Evolutionary conservation across 257 asterid species (phyloP).

Genomic region (Rehmannia glutinosa): DNA sequence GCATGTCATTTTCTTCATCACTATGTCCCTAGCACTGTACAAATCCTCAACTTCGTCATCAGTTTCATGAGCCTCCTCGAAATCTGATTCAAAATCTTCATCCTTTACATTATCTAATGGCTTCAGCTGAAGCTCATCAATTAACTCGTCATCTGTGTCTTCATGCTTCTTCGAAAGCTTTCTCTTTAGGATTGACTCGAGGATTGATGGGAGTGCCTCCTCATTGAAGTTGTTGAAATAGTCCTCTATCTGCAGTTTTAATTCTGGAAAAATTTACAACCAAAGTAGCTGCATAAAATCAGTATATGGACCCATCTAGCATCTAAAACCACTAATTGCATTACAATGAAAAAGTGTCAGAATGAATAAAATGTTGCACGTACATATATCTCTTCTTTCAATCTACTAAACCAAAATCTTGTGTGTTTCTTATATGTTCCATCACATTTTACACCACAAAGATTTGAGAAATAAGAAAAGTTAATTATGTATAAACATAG

Average conservation of each 20-base stretch:
- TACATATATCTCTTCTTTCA: background rate
- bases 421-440: background rate
- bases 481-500: background rate
- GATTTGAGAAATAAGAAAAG: background rate
- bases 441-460: too few relatives aligned
- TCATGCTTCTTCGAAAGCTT: slow-evolving; percentile 50
- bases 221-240: slow-evolving; percentile 52
- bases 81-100: slow-evolving; percentile 60
- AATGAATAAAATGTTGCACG: background rate
- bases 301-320: background rate
- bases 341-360: background rate
- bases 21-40: slow-evolving; percentile 53
- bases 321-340: background rate
- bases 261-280: slow-evolving; percentile 38
- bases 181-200: slow-evolving; percentile 55
- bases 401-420: background rate
- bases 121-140: slow-evolving; percentile 43
- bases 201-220: slow-evolving; percentile 54
- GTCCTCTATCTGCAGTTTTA: slow-evolving; percentile 55
- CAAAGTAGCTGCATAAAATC: background rate
- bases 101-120: slow-evolving; percentile 57
- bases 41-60: slow-evolving; percentile 77
- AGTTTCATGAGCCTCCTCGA: slow-evolving; percentile 48
- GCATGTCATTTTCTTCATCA: slow-evolving; percentile 37
- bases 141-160: slow-evolving; percentile 65